Conservation (phyloP, 345 rosid species). For the Barbarea vulgaris region DNA sequence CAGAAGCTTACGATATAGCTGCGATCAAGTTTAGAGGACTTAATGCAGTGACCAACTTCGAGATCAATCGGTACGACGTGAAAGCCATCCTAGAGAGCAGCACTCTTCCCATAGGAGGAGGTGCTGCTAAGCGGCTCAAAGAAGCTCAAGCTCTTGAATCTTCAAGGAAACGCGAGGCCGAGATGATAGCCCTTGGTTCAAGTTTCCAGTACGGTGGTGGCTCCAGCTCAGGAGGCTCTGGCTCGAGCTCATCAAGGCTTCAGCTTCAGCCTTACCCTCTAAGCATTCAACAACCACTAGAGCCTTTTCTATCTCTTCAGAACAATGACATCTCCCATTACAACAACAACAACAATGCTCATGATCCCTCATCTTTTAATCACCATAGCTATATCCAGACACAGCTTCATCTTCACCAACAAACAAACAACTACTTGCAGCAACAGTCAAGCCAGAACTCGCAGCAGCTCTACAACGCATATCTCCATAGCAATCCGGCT, state of each 20-base stretch:
- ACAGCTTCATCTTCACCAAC: conserved; percentile 78
- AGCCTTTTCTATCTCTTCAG: conserved; percentile 69
- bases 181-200: conserved; percentile 79
- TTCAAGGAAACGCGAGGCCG: conserved; percentile 82
- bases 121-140: conserved; percentile 90
- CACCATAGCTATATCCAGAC: conserved; percentile 64
- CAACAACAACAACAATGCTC: conserved; percentile 40
- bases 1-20: conserved; percentile 98
- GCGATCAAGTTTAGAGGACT: conserved; percentile 96
- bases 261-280: conserved; percentile 71
- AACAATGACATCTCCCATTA: conserved; percentile 75
- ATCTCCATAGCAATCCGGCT: conserved; percentile 67
- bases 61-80: conserved; percentile 93
- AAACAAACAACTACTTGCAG: conserved; percentile 51
- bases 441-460: conserved; percentile 52
- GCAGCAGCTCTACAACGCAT: conserved; percentile 66
- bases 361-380: conserved; percentile 63
- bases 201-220: conserved; percentile 60
- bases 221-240: conserved; percentile 37
- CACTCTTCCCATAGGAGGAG: conserved; percentile 93
- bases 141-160: conserved; percentile 96
- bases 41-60: conserved; percentile 95
- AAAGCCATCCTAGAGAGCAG: conserved; percentile 94
- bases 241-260: conserved; percentile 57
- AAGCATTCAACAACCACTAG: conserved; percentile 62